Evolutionary conservation across 352 stramenopile genomes (phyloP).

Genomic region (Elongisporangium undulatum): DNA sequence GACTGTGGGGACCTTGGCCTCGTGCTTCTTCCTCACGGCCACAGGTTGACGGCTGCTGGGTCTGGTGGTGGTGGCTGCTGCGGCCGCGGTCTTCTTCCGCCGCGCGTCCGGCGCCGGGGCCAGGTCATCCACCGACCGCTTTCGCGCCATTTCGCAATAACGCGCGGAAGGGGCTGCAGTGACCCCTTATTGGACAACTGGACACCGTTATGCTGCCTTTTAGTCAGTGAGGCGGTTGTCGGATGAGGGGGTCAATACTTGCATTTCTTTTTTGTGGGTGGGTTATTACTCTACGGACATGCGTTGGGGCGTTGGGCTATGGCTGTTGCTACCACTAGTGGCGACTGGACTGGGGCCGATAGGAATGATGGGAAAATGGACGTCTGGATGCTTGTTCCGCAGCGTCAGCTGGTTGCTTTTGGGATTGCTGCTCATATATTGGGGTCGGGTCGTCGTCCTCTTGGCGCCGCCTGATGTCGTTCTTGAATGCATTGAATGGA

Average conservation of each 20-base stretch:
- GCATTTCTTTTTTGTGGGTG: conserved; percentile 3
- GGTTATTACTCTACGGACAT: not conserved
- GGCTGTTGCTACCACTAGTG: too few relatives aligned
- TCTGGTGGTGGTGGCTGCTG: conserved; percentile 2
- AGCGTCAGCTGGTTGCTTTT: not conserved
- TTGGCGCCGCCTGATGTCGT: not conserved
- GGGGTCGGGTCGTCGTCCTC: too few relatives aligned
- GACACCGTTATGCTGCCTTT: too few relatives aligned
- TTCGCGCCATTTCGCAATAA: conserved; percentile 39
- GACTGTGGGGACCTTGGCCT: not conserved
- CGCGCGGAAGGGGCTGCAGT: not conserved
- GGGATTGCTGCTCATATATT: not conserved
- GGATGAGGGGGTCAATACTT: not conserved
- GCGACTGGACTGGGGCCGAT: too few relatives aligned
- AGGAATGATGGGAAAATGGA: too few relatives aligned
- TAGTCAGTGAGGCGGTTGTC: too few relatives aligned
- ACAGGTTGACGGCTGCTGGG: not conserved
- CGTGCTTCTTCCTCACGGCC: not conserved
- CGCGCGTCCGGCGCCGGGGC: conserved; percentile 1
- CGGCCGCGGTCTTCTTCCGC: not conserved
- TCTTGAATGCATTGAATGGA: not conserved
- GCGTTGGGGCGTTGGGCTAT: conserved; percentile 5
- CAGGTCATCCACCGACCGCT: conserved; percentile 16
- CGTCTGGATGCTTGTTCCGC: conserved; percentile 24
- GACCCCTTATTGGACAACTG: not conserved